phyloP scores from a whole-genome alignment of 305 asterid genomes.

The Fraxinus sp. region DNA sequence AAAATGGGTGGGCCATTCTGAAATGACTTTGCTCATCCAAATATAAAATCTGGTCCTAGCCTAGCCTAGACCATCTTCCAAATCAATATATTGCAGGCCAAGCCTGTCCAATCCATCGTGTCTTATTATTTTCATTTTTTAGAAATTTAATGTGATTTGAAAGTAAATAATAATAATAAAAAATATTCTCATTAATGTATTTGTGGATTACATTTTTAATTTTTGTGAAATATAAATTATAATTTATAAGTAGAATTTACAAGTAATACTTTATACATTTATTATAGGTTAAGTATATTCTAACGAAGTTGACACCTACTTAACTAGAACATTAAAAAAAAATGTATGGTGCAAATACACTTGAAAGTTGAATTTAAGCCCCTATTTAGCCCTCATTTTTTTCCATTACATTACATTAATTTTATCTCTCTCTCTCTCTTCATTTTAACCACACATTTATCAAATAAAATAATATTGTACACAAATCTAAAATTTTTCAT shows the following conservation, averaged over 20 bases:
- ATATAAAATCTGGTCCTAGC: background rate
- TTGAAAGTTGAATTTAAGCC: background rate
- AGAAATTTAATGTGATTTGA: background rate
- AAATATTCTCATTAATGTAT: background rate
- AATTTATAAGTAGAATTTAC: background rate
- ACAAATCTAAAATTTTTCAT: too few species aligned
- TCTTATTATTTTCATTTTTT: background rate
- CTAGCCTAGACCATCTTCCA: background rate
- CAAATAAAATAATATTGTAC: too few species aligned
- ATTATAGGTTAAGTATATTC: background rate
- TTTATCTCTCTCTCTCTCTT: too few species aligned
- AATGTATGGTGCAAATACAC: background rate
- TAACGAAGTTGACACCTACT: background rate
- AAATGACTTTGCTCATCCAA: background rate
- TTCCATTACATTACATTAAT: too few species aligned
- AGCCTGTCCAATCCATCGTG: background rate
- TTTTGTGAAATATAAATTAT: background rate
- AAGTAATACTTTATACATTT: background rate
- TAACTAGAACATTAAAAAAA: background rate
- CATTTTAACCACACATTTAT: too few species aligned
- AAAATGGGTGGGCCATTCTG: background rate
- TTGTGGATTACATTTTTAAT: background rate
- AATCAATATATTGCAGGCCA: background rate
- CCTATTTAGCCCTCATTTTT: too few species aligned
- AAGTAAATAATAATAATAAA: background rate